Percentiles rank a stretch among this genome's conserved stretches.
Evolutionary conservation across 306 rosid genomes (phyloP).

Genomic region (Vigna nakashimae): DNA sequence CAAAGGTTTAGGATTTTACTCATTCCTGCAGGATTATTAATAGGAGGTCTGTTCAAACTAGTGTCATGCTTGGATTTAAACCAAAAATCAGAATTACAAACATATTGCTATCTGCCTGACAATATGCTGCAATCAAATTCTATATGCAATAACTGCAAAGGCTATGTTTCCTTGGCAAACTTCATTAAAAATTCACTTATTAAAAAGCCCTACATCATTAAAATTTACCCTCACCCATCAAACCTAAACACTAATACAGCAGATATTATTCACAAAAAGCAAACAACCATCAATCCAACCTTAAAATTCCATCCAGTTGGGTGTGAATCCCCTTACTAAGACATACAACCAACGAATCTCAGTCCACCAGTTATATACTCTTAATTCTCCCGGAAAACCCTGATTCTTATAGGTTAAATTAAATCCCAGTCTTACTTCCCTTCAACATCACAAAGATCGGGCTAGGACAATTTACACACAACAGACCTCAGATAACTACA

Average conservation of each 20-base stretch:
- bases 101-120: background rate
- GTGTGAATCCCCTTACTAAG: slow-evolving; percentile 30
- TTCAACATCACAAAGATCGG: slow-evolving; percentile 13
- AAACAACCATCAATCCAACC: slow-evolving; percentile 28
- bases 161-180: slow-evolving; percentile 8
- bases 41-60: slow-evolving; percentile 4
- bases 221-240: background rate
- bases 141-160: slow-evolving; percentile 16
- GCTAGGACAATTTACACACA: slow-evolving; percentile 18
- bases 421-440: slow-evolving; percentile 22
- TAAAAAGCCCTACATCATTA: background rate
- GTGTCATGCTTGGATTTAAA: background rate
- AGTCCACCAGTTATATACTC: background rate
- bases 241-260: background rate
- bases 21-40: slow-evolving; percentile 14
- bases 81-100: background rate
- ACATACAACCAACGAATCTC: slow-evolving; percentile 5
- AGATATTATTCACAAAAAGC: slow-evolving; percentile 11
- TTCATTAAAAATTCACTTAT: background rate
- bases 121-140: background rate
- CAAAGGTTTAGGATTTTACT: background rate
- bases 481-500: slow-evolving; percentile 4
- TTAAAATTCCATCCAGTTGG: background rate
- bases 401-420: slow-evolving; percentile 16
- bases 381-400: slow-evolving; percentile 20